Base-by-base conservation (phyloP, 2,329 filamentous ascomycete species). In the Arthrobotrys iridis region DNA sequence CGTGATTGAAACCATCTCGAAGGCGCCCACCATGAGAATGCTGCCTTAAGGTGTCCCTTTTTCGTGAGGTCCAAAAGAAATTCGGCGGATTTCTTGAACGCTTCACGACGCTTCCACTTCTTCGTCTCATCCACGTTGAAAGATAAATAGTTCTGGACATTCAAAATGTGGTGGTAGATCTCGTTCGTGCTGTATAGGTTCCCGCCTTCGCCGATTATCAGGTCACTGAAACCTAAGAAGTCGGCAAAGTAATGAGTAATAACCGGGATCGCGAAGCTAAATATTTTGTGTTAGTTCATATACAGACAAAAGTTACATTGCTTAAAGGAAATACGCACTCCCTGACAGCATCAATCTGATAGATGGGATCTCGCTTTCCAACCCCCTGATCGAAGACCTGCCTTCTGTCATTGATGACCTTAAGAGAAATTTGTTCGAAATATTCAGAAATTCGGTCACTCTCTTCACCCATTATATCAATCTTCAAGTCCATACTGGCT, bases 171-270 rank as follows among this genome's bases (percentile, higher is more conserved):
- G 41, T 79, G 76, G 41, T 79, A 79, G 10, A 80, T 77, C 55
- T 79, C 71, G 33, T 80, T 80, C 20, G 78, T 77, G 22, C 62
- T 77, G 55, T 70, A 78, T 20, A 71, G 63, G 11, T 41, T 71
- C 0, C 75, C 73, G 22, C 58, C 67, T 18, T 74, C 66, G 18
- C 76, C 64, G 28, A 73, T 59, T 20, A 79, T 65, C 3, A 71
- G 68, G 15, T 79, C 18, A 30, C 62, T 63, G 46, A 78, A 79
- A 3, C 78, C 78, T 4, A 80, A 75, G 40, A 79, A 78, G 28
- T 79, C 81, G 0, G 80, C 82, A 7, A 80, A 78, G 30, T 81
- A 82, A 65, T 79, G 80, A 3, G 81, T 81, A 8, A 79, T 77
- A 4, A 79, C 72, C 10, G 78, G 78, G 33, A 79, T 80, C 1